Base-by-base conservation (phyloP, 2,329 filamentous ascomycete genomes). In the Tolypocladium amazonense region DNA sequence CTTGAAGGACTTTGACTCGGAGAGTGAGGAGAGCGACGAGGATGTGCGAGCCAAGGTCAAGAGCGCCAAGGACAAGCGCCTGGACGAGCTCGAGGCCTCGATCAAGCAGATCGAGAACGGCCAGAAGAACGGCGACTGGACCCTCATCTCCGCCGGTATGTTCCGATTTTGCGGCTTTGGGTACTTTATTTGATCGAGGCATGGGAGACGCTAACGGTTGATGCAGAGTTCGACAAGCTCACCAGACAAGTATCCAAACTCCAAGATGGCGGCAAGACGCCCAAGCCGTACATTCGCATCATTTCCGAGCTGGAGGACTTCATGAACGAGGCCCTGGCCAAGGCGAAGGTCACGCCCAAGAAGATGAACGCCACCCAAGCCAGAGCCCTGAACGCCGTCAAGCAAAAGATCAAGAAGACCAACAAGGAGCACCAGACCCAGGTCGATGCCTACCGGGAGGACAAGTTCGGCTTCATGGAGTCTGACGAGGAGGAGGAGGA, bases 301-400 rank as follows among this genome's bases (percentile, higher is more conserved):
- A 85, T 97, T 66, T 89, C 93, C 69, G 93, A 99, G 72, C 82
- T 99, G 65, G 94, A 99, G 78, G 92, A 96, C 69, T 86, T 89
- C 72, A 89, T 97, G 82, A 92, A 92, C 72, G 95, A 99, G 80
- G 88, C 92, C 30, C 84, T 96, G 65, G 86, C 92, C 69, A 97
- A 97, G 83, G 90, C 96, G 73, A 99, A 99, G 81, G 89, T 95
- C 67, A 89, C 90, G 2, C 86, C 88, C 64, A 97, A 97, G 86
- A 97, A 97, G 84, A 96, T 97, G 92, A 99, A 96, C 79, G 92
- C 92, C 63, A 94, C 88, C 71, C 95, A 93, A 72, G 89, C 92
- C 65, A 90, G 92, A 77, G 92, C 92, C 70, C 84, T 99, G 70
- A 99, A 97, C 75, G 91, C 92, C 63, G 90, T 97, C 71, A 96